These are phyloP conservation scores for Heterobasidion occidentale DNA, from an alignment of 1,284 basidiomycete species.

Conservation along the genomic window DNA sequence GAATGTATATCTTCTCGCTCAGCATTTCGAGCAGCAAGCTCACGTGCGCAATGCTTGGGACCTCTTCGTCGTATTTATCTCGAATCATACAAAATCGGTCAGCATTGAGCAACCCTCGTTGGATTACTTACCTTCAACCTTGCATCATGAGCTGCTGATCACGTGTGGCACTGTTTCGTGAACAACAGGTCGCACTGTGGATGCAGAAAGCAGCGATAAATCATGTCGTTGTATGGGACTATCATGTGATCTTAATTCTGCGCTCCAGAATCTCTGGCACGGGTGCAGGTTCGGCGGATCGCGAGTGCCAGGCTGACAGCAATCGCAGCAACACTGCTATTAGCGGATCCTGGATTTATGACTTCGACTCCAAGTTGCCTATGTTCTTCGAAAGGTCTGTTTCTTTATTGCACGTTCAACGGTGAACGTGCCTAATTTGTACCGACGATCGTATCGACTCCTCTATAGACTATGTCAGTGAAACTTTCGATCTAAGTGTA, in stretches of 20 bases:
- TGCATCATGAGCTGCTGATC: background rate
- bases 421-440: background rate
- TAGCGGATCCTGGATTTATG: constrained; percentile 46
- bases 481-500: constrained; percentile 32
- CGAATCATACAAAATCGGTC: constrained; percentile 51
- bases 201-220: constrained; percentile 39
- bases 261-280: constrained; percentile 16
- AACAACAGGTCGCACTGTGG: constrained; percentile 53
- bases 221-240: constrained; percentile 61
- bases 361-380: constrained; percentile 47
- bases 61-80: constrained; percentile 55
- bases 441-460: background rate
- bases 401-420: background rate
- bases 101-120: constrained; percentile 9
- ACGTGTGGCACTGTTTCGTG: background rate
- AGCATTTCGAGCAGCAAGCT: constrained; percentile 29
- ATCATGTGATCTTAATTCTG: constrained; percentile 61
- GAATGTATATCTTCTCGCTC: constrained; percentile 56
- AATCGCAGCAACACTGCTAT: constrained; percentile 7
- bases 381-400: constrained; percentile 36
- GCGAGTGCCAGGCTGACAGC: background rate
- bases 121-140: background rate
- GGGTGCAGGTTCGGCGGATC: background rate
- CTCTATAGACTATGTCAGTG: constrained; percentile 42
- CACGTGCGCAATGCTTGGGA: constrained; percentile 33